Evolutionary conservation across 225 moss, liverwort and hornwort genomes (phyloP), one percentile per base, ranked within the genome.

Genomic region (Asterella californica): DNA sequence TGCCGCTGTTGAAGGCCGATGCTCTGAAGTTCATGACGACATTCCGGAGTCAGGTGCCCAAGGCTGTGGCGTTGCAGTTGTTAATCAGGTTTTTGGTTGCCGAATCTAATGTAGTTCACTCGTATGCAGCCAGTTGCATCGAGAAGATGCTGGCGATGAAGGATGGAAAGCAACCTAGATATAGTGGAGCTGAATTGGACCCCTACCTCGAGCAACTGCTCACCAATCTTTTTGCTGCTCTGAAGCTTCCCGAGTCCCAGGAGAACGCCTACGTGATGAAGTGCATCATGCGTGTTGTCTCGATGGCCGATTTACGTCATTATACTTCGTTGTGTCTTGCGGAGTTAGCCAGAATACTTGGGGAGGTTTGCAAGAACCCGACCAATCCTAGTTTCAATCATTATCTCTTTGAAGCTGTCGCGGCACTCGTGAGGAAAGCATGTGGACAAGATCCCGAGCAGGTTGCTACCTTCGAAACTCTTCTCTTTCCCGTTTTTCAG

Each of bases 301-400:
- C 93, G 55, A 87, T 95, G 66, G 95, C 92, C 81, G 93, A 99
- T 24, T 84, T 93, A 70, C 87, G 91, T 48, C 89, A 93, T 45
- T 90, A 86, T 52, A 91, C 92, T 49, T 63, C 85, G 11, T 83
- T 90, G 79, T 93, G 93, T 83, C 84, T 99, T 48, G 87, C 91
- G 57, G 99, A 95, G 86, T 89, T 99, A 48, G 83, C 93, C 66
- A 90, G 77, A 42, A 99, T 99, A 79, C 83, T 99, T 42, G 84
- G 83, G 63, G 92, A 86, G 78, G 99, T 99, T 17, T 95, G 92
- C 87, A 99, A 90, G 75, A 99, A 99, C 49, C 99, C 99, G 19
- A 92, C 95, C 45, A 99, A 99, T 76, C 99, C 99, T 48, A 99
- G 93, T 81, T 99, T 99, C 84, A 99, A 99, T 62, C 99, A 99